Evolutionary conservation across 805 yeast genomes (phyloP), one percentile per base, ranked within the genome.

Genomic region (Candida arabinofermentans): DNA sequence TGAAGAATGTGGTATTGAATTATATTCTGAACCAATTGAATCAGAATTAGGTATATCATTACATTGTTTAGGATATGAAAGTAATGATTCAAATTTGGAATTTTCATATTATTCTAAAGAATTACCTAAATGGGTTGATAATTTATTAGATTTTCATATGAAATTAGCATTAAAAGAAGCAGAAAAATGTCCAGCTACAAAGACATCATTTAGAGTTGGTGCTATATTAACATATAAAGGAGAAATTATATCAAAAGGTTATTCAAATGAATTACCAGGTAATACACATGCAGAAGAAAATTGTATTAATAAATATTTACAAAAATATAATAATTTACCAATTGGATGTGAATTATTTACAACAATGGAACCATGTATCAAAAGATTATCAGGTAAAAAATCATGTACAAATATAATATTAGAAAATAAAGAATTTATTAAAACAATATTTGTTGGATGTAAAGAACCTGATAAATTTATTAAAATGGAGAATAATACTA

Each of bases 201-300:
- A 76, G 26, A 85, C 96, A 0, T 96, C 96, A 18, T 91, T 85
- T 59, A 80, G 90, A 48, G 98, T 93, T n/a, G 99, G 99, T 5
- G 95, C 96, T 0, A 81, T 88, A 0, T 66, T 93, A 4, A 91
- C 79, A 0, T 64, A 73, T 41, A 81, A 82, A 29, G 83, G 85
- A 29, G 55, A 74, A 39, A 68, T 91, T 0, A 58, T 93, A n/a
- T 72, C 84, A 7, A 79, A 86, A 0, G 99, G 99, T 0, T 88
- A 77, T 56, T 87, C 98, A 0, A 72, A 98, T 41, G 99, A 93
- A 61, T 66, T 90, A 2, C 86, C 83, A 16, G 99, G 98, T 0
- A 93, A 91, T 62, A 91, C 99, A 0, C 99, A 91, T 61, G 99
- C 99, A 3, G 99, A 93, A 56, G 96, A 93, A 59, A 84, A 95